Percentiles rank a stretch among this genome's conserved stretches.
These are phyloP conservation scores for Apiospora marii DNA, from an alignment of 2,329 filamentous ascomycete species.

Conservation along the genomic window DNA sequence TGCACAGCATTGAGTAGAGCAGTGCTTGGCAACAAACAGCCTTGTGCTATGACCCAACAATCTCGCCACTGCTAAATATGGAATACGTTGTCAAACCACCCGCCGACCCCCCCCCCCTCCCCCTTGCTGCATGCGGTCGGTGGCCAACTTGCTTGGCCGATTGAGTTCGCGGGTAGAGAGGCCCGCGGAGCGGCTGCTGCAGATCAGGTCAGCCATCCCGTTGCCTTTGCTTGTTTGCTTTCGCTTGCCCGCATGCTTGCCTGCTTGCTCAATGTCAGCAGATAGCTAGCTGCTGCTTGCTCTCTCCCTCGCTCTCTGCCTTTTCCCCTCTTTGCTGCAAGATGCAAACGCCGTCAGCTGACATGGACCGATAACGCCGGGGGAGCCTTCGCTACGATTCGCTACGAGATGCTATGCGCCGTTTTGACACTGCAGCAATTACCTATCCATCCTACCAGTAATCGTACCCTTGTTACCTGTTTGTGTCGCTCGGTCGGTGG, in stretches of 20 bases:
- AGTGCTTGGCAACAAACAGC: background rate
- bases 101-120: too few species aligned
- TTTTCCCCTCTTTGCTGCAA: background rate
- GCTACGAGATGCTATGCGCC: background rate
- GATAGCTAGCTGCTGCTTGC: background rate
- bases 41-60: background rate
- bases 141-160: background rate
- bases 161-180: conserved; percentile 16
- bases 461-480: background rate
- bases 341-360: conserved; percentile 8
- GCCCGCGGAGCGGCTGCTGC: background rate
- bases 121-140: background rate
- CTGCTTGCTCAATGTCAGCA: background rate
- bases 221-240: background rate
- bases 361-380: background rate
- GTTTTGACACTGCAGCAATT: conserved; percentile 7
- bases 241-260: background rate
- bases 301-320: too few species aligned
- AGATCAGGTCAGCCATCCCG: conserved; percentile 16
- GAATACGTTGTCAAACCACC: background rate
- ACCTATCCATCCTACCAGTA: too few species aligned
- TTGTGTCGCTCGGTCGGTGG: background rate
- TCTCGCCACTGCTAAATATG: conserved; percentile 19
- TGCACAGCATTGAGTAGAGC: background rate
- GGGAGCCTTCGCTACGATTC: background rate